Percentiles rank a stretch among this genome's conserved stretches.
Evolutionary conservation across 2,329 filamentous ascomycete genomes (phyloP).

Genomic region (Calonectria fujianensis): DNA sequence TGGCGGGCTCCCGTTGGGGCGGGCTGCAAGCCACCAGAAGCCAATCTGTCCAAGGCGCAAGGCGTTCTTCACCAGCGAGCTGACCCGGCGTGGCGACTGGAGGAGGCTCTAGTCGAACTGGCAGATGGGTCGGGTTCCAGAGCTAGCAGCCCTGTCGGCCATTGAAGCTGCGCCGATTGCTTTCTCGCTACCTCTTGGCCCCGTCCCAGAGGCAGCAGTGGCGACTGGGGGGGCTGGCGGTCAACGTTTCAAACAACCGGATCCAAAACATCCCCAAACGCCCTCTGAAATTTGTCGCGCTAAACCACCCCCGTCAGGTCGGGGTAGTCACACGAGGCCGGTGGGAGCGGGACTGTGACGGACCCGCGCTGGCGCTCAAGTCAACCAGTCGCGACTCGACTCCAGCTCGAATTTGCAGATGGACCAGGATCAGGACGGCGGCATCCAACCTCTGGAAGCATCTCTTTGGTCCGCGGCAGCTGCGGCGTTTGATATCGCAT

Average conservation of each 20-base stretch:
- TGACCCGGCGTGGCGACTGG: conserved; percentile 14
- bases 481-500: conserved; percentile 23
- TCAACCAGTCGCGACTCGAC: conserved; percentile 30
- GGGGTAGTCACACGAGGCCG: conserved; percentile 34
- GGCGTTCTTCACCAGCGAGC: conserved; percentile 6
- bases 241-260: conserved; percentile 40
- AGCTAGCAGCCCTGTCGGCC: conserved; percentile 13
- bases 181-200: background rate
- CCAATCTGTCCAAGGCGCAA: conserved; percentile 10
- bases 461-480: conserved; percentile 21
- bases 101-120: background rate
- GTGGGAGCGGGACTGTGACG: conserved; percentile 8
- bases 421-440: conserved; percentile 23
- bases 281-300: conserved; percentile 32
- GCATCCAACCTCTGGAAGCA: conserved; percentile 6
- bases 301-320: conserved; percentile 22
- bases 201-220: background rate
- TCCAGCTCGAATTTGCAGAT: background rate
- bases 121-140: background rate
- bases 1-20: conserved; percentile 8
- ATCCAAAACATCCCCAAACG: conserved; percentile 38
- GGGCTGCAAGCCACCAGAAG: conserved; percentile 10
- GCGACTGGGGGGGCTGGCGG: conserved; percentile 23
- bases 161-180: background rate
- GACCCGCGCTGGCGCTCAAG: conserved; percentile 33